Evolutionary conservation across 768 basidiomycete species (phyloP).

Genomic region (Rhizopogon rudus): DNA sequence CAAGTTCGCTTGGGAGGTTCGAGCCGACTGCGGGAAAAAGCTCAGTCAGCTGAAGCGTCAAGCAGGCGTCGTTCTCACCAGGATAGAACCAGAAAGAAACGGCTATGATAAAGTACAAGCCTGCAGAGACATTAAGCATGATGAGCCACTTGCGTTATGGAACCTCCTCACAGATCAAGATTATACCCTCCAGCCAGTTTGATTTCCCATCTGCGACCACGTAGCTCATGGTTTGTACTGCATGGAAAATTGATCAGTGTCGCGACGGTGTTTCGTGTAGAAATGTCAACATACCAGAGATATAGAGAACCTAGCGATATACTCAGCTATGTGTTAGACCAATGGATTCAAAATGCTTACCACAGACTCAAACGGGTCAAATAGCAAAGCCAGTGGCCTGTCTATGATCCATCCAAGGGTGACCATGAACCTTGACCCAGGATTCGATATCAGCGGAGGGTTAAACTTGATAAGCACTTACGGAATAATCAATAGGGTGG

Average conservation of each 20-base stretch:
- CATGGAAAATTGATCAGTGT: slow-evolving; percentile 5
- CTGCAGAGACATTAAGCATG: slow-evolving; percentile 27
- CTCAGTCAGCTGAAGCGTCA: not conserved
- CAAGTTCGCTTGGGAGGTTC: slow-evolving; percentile 16
- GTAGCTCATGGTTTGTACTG: slow-evolving; percentile 81
- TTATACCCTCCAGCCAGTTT: slow-evolving; percentile 80
- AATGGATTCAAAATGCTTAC: slow-evolving; percentile 27
- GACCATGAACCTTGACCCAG: slow-evolving; percentile 54
- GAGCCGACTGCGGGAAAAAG: not conserved
- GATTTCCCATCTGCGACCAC: slow-evolving; percentile 78
- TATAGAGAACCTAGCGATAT: slow-evolving; percentile 27
- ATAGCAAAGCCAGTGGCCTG: slow-evolving; percentile 75
- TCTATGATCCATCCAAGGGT: slow-evolving; percentile 76
- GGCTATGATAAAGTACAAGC: slow-evolving; percentile 66
- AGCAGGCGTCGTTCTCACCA: slow-evolving; percentile 12
- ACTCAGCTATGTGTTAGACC: slow-evolving; percentile 6
- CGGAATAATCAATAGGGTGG: slow-evolving; percentile 82
- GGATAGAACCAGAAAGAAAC: slow-evolving; percentile 65
- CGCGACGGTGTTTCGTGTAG: slow-evolving; percentile 12
- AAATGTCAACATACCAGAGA: slow-evolving; percentile 30
- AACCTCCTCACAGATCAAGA: slow-evolving; percentile 55
- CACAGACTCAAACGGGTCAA: slow-evolving; percentile 87
- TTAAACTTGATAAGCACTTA: slow-evolving; percentile 28
- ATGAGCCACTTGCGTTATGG: not conserved
- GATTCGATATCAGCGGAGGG: not conserved